Evolutionary conservation across 352 stramenopile genomes (phyloP).

Genomic region (Phytophthora colocasiae): DNA sequence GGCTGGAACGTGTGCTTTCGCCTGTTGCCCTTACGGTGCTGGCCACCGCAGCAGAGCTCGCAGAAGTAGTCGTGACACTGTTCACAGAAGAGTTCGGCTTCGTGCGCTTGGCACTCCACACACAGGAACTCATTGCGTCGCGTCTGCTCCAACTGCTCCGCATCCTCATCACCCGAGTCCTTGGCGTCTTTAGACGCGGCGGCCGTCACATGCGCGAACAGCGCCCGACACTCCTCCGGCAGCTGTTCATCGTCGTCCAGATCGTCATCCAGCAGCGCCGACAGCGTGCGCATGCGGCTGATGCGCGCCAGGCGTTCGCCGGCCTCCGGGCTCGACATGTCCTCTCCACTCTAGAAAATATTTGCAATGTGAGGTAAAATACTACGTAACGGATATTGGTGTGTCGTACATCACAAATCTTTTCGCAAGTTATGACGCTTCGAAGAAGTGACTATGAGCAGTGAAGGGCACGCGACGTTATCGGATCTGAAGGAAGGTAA

Average conservation of each 20-base stretch:
- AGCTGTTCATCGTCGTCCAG: conserved; percentile 64
- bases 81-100: conserved; percentile 84
- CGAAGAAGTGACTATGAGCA: conserved; percentile 7
- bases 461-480: conserved; percentile 39
- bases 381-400: conserved; percentile 32
- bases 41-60: conserved; percentile 79
- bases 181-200: conserved; percentile 28
- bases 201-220: conserved; percentile 50
- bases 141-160: conserved; percentile 39
- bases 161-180: conserved; percentile 30
- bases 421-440: conserved; percentile 2
- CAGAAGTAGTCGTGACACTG: conserved; percentile 92
- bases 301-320: conserved; percentile 53
- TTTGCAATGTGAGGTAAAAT: conserved; percentile 20
- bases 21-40: conserved; percentile 88
- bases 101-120: conserved; percentile 75
- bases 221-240: conserved; percentile 50
- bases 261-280: conserved; percentile 79
- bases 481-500: conserved; percentile 68
- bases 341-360: conserved; percentile 13
- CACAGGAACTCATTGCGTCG: conserved; percentile 59
- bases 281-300: conserved; percentile 82
- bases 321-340: conserved; percentile 27
- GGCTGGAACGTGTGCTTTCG: conserved; percentile 82
- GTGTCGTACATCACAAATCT: conserved; percentile 2